These are phyloP conservation scores for Cystoisospora suis DNA, from an alignment of 169 alveolate genomes.

Conservation along the genomic window DNA sequence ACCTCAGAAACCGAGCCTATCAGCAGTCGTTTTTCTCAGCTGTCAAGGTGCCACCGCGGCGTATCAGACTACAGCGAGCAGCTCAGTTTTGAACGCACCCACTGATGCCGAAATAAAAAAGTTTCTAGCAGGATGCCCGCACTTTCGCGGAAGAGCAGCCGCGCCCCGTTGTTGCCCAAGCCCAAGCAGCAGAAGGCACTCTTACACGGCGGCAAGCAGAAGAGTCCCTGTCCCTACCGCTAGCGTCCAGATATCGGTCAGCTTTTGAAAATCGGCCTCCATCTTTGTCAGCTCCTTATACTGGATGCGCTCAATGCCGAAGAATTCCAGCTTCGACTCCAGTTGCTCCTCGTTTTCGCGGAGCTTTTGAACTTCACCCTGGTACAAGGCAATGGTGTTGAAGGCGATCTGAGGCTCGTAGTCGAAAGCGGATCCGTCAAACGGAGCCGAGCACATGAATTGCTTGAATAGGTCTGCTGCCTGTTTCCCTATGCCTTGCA, in stretches of 20 bases:
- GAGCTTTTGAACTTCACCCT: conserved; percentile 51
- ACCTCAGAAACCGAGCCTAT: too few relatives aligned
- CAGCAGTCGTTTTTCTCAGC: too few relatives aligned
- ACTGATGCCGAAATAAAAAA: too few relatives aligned
- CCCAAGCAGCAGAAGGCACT: too few relatives aligned
- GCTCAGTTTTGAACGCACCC: too few relatives aligned
- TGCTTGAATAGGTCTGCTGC: conserved; percentile 57
- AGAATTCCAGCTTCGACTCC: conserved; percentile 63
- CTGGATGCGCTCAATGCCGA: conserved; percentile 58
- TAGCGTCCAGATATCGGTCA: conserved; percentile 62
- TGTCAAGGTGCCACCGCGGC: too few relatives aligned
- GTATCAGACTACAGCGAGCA: too few relatives aligned
- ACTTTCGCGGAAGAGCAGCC: too few relatives aligned
- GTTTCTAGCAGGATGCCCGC: too few relatives aligned
- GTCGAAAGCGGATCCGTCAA: conserved; percentile 55
- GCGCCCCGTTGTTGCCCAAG: too few relatives aligned
- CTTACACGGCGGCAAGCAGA: too few relatives aligned
- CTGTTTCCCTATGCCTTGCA: conserved; percentile 39
- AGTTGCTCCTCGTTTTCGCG: conserved; percentile 52
- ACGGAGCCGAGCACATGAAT: conserved; percentile 56
- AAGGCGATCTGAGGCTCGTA: conserved; percentile 60
- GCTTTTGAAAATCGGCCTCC: conserved; percentile 48
- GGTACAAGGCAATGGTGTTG: conserved; percentile 51
- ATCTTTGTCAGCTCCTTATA: conserved; percentile 55
- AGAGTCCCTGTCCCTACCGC: conserved; percentile 31